Conservation (phyloP, 1,139 yeast species). For the Geotrichum reessii region DNA sequence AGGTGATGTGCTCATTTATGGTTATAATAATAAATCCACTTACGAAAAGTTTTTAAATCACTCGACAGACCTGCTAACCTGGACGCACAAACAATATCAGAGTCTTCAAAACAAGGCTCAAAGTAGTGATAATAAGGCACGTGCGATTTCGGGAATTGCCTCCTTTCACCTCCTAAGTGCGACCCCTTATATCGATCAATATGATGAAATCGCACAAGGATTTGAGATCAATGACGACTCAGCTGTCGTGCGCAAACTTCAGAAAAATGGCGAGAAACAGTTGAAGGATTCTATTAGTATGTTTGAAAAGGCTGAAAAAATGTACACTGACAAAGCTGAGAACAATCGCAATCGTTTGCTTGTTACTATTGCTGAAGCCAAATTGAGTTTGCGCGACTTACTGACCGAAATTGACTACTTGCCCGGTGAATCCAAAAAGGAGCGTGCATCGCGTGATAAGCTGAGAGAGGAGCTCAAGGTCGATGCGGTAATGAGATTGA, state of each 20-base stretch:
- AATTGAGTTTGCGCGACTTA: constrained; percentile 71
- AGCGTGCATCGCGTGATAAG: background rate
- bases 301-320: constrained; percentile 54
- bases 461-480: constrained; percentile 51
- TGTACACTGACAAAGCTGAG: constrained; percentile 48
- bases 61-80: background rate
- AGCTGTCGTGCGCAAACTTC: constrained; percentile 40
- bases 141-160: background rate
- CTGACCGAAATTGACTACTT: background rate
- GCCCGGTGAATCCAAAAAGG: background rate
- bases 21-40: background rate
- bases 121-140: constrained; percentile 15
- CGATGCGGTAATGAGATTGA: constrained; percentile 48
- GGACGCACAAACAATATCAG: constrained; percentile 25
- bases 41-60: background rate
- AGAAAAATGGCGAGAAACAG: constrained; percentile 45
- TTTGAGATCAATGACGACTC: constrained; percentile 13
- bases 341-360: constrained; percentile 66
- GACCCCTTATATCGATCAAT: background rate
- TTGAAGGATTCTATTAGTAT: constrained; percentile 54
- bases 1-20: background rate
- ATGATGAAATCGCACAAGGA: background rate
- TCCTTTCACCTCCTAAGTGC: background rate
- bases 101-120: constrained; percentile 41
- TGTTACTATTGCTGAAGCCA: constrained; percentile 80